Base-by-base conservation (phyloP, 192 early-diverging fungal species). In the Coemansia furcata region DNA sequence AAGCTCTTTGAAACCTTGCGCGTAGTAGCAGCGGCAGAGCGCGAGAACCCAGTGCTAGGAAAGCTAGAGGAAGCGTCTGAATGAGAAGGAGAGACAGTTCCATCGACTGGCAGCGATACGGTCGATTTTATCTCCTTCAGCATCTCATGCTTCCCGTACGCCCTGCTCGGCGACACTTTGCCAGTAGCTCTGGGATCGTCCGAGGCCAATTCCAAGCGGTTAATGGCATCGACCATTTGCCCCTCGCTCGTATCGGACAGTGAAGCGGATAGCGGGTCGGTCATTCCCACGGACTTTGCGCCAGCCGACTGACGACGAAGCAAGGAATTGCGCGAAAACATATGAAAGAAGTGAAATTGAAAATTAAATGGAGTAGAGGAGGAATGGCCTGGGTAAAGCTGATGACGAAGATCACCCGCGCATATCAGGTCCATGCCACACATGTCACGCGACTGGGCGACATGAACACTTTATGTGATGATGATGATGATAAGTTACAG, bases 31-130 rank as follows among this genome's bases (percentile, higher is more conserved):
- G 37, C 23, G 30, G 54, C 17, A 32, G 54, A 57, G 10, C 73
- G 59, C 59, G 73, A 69, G 47, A 80, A 62, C 36, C 77, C 77
- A 1, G 77, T 80, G 57, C 77, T 80, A 0, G 77, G 77, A 60
- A 80, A 80, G 55, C 72, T 65, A 36, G 44, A 10, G 2, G 39
- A 42, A 7, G n/a, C 33, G 12, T 15, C 14, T 3, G 58, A 23
- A 8, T 23, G 39, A 12, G 38, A 54, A 49, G 46, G 29, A 15
- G 52, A 26, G 11, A 10, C 37, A 6, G 8, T 43, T 2, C 47
- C 21, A 49, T 35, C 35, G 44, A 65, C 14, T 35, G 54, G 54
- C 54, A 54, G 21, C 26, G 69, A 46, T 30, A 46, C 57, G 15
- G 67, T 19, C 12, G 68, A 46, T 63, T 54, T 49, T 37, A 82